Percentiles rank a stretch among this genome's conserved stretches.
These are phyloP conservation scores for Pyrenochaeta sp. DNA, from an alignment of 2,329 filamentous ascomycete species.

Conservation along the genomic window DNA sequence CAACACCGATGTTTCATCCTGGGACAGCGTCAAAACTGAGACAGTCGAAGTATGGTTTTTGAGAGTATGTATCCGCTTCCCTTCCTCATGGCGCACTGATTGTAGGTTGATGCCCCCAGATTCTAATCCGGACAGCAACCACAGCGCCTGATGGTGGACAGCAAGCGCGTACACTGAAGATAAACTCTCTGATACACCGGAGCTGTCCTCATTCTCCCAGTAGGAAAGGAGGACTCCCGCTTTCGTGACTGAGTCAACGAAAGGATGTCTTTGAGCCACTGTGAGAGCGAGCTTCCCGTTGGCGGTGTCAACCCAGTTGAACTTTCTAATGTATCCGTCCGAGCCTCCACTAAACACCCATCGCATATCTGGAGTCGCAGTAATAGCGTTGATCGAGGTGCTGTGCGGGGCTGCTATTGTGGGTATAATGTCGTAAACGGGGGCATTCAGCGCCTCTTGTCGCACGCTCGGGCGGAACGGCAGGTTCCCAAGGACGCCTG, in stretches of 20 bases:
- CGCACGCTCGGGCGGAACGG: constrained; percentile 71
- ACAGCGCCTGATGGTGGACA: constrained; percentile 86
- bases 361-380: constrained; percentile 90
- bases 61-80: constrained; percentile 83
- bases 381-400: constrained; percentile 92
- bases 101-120: constrained; percentile 93
- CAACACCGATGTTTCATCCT: constrained; percentile 85
- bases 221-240: constrained; percentile 94
- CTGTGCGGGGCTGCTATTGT: constrained; percentile 96
- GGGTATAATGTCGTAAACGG: constrained; percentile 91
- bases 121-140: constrained; percentile 90
- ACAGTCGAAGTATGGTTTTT: constrained; percentile 90
- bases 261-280: constrained; percentile 93
- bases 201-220: constrained; percentile 95
- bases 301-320: constrained; percentile 92
- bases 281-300: constrained; percentile 94
- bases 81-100: constrained; percentile 92
- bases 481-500: constrained; percentile 43
- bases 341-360: constrained; percentile 95
- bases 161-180: constrained; percentile 95
- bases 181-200: constrained; percentile 64
- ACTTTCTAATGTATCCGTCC: constrained; percentile 96
- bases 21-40: constrained; percentile 81
- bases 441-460: constrained; percentile 79
- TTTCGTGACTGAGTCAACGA: constrained; percentile 96